Evolutionary conservation across 2,329 filamentous ascomycete species (phyloP).

Genomic region (Claviceps sp.): DNA sequence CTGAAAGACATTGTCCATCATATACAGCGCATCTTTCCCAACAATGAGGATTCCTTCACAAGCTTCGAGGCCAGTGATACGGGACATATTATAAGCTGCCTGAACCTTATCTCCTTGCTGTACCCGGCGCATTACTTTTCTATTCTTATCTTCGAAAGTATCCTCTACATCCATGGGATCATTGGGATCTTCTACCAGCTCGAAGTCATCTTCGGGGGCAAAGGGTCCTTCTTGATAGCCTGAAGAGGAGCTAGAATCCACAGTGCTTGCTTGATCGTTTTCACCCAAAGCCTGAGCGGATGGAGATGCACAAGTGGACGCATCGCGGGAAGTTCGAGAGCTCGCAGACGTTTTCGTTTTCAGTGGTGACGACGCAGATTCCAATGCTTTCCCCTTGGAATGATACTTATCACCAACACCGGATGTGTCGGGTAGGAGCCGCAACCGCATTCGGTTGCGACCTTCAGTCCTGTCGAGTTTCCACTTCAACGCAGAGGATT

Average conservation of each 20-base stretch:
- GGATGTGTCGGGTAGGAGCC: constrained; percentile 66
- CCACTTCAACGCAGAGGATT: constrained; percentile 57
- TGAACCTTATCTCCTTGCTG: constrained; percentile 86
- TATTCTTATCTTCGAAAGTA: constrained; percentile 91
- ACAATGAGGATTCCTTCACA: constrained; percentile 88
- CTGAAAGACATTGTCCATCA: constrained; percentile 95
- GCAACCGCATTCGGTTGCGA: constrained; percentile 83
- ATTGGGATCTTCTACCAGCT: constrained; percentile 87
- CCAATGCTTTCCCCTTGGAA: constrained; percentile 59
- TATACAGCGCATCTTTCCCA: constrained; percentile 81
- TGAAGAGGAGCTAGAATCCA: constrained; percentile 14
- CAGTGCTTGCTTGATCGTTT: constrained; percentile 7
- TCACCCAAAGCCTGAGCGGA: constrained; percentile 11
- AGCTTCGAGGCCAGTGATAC: constrained; percentile 85
- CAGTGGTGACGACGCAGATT: constrained; percentile 23
- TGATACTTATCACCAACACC: constrained; percentile 61
- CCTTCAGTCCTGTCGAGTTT: constrained; percentile 92
- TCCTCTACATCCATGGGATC: constrained; percentile 61
- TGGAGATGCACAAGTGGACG: constrained; percentile 8
- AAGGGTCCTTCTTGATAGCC: constrained; percentile 12
- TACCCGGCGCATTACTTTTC: constrained; percentile 90
- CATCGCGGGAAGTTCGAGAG: constrained; percentile 9
- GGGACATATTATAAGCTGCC: constrained; percentile 87
- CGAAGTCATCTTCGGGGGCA: constrained; percentile 73
- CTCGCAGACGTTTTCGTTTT: constrained; percentile 19